phyloP scores from a whole-genome alignment of 23 red algal genomes.

The Agarophyton chilense region DNA sequence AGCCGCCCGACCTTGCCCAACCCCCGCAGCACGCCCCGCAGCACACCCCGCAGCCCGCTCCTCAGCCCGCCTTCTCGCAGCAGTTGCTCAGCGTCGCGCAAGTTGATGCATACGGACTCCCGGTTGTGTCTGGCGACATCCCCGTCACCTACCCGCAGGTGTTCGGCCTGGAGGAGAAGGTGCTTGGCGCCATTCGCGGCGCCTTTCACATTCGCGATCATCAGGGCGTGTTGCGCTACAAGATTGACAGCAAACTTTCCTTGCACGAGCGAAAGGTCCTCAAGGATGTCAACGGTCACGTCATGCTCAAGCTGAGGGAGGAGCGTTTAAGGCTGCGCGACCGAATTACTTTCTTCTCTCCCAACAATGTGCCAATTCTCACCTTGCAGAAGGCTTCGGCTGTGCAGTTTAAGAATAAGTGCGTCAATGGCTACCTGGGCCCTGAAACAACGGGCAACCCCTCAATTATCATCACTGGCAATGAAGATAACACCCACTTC shows the following conservation, averaged over 20 bases:
- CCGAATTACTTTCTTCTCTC: constrained; percentile 47
- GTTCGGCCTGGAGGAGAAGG: constrained; percentile 67
- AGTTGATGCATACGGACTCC: constrained; percentile 41
- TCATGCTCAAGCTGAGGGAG: constrained; percentile 52
- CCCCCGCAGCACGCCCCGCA: neutral
- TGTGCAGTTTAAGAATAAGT: constrained; percentile 43
- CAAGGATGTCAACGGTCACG: constrained; percentile 52
- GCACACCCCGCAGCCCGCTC: neutral
- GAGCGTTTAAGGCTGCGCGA: constrained; percentile 40
- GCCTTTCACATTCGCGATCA: constrained; percentile 34
- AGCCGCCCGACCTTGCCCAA: neutral
- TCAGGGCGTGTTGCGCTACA: constrained; percentile 43
- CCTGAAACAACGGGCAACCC: constrained; percentile 13
- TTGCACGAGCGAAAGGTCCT: constrained; percentile 49
- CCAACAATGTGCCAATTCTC: constrained; percentile 48
- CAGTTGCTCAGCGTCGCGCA: constrained; percentile 30
- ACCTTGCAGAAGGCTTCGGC: constrained; percentile 47
- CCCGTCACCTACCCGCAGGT: constrained; percentile 22
- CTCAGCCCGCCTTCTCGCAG: neutral
- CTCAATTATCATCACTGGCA: constrained; percentile 51
- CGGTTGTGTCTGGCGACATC: constrained; percentile 27
- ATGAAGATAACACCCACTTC: constrained; percentile 45
- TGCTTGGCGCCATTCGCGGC: constrained; percentile 34
- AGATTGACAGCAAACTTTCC: constrained; percentile 46
- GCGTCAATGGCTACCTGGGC: constrained; percentile 45